Evolutionary conservation across 2,329 filamentous ascomycete species (phyloP).

Genomic region (Intubia oerlemansii): DNA sequence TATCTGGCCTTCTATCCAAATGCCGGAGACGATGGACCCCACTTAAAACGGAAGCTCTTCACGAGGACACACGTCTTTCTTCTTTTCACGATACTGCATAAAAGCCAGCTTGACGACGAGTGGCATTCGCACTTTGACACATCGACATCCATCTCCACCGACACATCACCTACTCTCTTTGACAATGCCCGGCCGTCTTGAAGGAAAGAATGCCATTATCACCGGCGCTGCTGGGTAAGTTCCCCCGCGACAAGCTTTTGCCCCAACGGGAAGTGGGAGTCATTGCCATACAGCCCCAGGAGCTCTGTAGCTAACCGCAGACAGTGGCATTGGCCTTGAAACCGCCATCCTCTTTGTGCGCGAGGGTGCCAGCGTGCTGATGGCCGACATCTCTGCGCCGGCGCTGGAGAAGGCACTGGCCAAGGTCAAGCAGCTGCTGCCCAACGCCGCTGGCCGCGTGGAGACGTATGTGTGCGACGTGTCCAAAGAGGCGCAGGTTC

Average conservation of each 20-base stretch:
- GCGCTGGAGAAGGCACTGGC: conserved; percentile 56
- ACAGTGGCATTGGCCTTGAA: conserved; percentile 79
- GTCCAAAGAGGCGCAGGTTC: conserved; percentile 61
- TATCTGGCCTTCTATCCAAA: too few species aligned
- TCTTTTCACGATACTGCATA: too few species aligned
- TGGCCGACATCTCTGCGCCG: conserved; percentile 65
- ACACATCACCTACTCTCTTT: too few species aligned
- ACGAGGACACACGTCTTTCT: too few species aligned
- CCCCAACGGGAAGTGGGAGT: too few species aligned
- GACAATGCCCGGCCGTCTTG: conserved; percentile 23
- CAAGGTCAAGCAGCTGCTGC: conserved; percentile 55
- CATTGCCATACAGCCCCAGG: neutral
- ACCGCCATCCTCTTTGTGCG: conserved; percentile 75
- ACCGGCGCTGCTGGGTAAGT: conserved; percentile 72
- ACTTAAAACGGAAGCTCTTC: too few species aligned
- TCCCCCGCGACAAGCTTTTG: neutral
- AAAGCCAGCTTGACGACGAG: too few species aligned
- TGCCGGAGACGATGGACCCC: too few species aligned
- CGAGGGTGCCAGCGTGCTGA: conserved; percentile 68
- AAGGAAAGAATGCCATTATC: conserved; percentile 46
- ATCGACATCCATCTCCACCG: too few species aligned
- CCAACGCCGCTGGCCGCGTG: conserved; percentile 29
- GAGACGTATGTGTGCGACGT: conserved; percentile 54
- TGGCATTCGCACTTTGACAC: too few species aligned
- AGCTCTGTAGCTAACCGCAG: neutral